phyloP scores from a whole-genome alignment of 306 rosid species.

The Quercus suber region DNA sequence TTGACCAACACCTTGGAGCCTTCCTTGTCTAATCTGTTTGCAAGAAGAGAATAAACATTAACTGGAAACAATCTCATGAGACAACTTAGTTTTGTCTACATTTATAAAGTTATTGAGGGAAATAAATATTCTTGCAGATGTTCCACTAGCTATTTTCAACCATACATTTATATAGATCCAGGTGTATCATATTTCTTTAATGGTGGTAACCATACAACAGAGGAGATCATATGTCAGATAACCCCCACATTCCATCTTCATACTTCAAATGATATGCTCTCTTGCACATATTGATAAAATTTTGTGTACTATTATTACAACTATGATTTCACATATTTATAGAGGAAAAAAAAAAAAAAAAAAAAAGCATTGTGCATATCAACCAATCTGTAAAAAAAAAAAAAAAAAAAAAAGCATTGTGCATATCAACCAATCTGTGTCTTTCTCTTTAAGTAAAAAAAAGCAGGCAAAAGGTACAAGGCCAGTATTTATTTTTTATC shows the following conservation, averaged over 20 bases:
- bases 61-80: neutral
- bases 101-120: neutral
- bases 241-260: too few relatives aligned
- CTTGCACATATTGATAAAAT: too few relatives aligned
- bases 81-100: neutral
- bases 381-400: too few relatives aligned
- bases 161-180: neutral
- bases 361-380: too few relatives aligned
- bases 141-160: neutral
- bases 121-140: neutral
- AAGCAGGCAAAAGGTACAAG: neutral
- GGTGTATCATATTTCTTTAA: neutral
- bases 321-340: too few relatives aligned
- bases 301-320: too few relatives aligned
- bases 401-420: too few relatives aligned
- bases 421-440: too few relatives aligned
- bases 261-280: too few relatives aligned
- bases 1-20: conserved; percentile 75
- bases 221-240: too few relatives aligned
- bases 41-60: conserved; percentile 12
- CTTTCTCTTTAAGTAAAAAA: too few relatives aligned
- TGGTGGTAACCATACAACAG: neutral
- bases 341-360: too few relatives aligned
- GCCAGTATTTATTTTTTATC: neutral
- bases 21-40: conserved; percentile 70